A percentile compares a stretch with the other conserved stretches of the same genome.
Conservation (phyloP, 202 grass and related monocot genomes). For the Alloteropsis angusta region DNA sequence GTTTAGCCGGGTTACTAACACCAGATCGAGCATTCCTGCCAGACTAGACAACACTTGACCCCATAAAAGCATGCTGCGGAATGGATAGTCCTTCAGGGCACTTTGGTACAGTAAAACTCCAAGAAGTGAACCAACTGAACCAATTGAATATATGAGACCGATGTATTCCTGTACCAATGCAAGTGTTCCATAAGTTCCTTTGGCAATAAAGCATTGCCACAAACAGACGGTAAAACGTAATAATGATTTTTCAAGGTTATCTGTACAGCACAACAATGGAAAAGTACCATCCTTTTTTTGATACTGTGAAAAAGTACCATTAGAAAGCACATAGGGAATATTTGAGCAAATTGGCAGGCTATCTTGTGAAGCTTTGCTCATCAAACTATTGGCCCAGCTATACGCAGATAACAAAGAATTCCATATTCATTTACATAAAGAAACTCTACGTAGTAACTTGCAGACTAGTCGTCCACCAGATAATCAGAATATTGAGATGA, state of each 20-base stretch:
- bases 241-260: background rate
- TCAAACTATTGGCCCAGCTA: background rate
- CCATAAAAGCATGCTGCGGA: constrained; percentile 54
- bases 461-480: background rate
- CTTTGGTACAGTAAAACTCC: constrained; percentile 65
- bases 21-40: constrained; percentile 59
- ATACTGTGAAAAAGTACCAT: background rate
- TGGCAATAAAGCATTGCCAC: background rate
- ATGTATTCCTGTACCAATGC: constrained; percentile 43
- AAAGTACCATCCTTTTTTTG: background rate
- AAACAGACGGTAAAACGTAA: background rate
- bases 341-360: background rate
- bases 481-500: background rate
- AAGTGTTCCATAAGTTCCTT: constrained; percentile 22
- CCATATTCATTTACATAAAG: background rate
- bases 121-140: constrained; percentile 60
- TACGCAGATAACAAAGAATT: background rate
- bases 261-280: background rate
- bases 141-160: constrained; percentile 48
- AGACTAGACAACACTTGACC: constrained; percentile 45
- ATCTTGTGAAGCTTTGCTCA: constrained; percentile 2
- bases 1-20: constrained; percentile 47
- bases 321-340: background rate
- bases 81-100: constrained; percentile 43
- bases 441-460: background rate